Base-by-base conservation (phyloP, 169 alveolate species). In the Plasmodium knowlesi region DNA sequence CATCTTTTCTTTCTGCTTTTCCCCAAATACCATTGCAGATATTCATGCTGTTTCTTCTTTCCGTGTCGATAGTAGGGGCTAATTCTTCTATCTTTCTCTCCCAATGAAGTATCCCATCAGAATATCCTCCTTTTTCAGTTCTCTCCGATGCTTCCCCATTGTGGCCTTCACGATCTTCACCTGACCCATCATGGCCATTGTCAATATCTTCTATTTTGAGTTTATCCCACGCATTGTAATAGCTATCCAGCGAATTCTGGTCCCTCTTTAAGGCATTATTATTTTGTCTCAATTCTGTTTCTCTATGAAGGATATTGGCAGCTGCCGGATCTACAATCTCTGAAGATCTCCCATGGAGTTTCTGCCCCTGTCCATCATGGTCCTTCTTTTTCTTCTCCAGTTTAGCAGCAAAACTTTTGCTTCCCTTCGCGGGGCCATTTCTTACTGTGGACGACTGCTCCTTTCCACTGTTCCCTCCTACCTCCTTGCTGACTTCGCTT, bases 181-280 rank as follows among this genome's bases (percentile, higher is more conserved):
- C 19, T 41, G 39, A 12, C 8, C 2, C 43, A n/a, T 70, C 61
- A 3, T 37, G 30, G 16, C 14, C 37, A 41, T 54, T 41, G 0
- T 88, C 83, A 41, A 88, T 30, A 78, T 88, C 72, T 12, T 88
- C 89, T 57, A 88, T 41, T 14, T 78, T 79, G 25, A 88, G 61
- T 46, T 88, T 88, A 1, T 88, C 94, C 94, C 94, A 88, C 71
- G 94, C 94, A 14, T 30, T 70, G 71, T 88, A 88, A 32, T 78
- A 88, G 25, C 73, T 82, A 30, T 80, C 92, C 37, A 91, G n/a
- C 6, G 95, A 82, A 61, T 91, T 82, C 5, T 83, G 53, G 74
- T 91, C 95, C 2, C 92, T 80, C 72, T 88, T 88, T 22, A 88
- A 78, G 34, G 84, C 76, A 67, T 67, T 22, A 67, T 67, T 19